Base-by-base conservation (phyloP, 768 basidiomycete species). In the Crepidotus variabilis region DNA sequence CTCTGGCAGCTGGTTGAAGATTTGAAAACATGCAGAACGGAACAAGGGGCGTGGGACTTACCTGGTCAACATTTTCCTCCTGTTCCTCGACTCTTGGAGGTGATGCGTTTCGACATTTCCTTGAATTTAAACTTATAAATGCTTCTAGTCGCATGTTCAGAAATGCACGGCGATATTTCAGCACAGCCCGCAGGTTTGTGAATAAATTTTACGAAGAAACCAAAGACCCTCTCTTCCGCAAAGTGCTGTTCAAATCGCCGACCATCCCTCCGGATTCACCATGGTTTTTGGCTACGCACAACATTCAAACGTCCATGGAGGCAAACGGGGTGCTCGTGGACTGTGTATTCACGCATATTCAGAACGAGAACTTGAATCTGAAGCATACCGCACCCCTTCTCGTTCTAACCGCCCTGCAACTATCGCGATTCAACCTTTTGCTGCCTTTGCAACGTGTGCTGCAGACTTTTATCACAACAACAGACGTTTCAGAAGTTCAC, bases 341-440 rank as follows among this genome's bases (percentile, higher is more conserved):
- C 51, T 66, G 87, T 21, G 71, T 78, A 2, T 67, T 76, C 57
- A 56, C 71, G 1, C 71, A 83, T 47, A 65, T 81, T 7, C 58
- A 70, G 10, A 21, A 53, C 39, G 39, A 3, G 47, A 72, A 0
- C 66, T 78, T 0, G 50, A 66, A 2, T n/a, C n/a, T n/a, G 57
- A 71, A 7, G 59, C 76, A 16, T 72, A 72, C 43, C 13, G 77
- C 76, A 1, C 72, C 78, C 4, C 60, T 83, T 0, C 70, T 84
- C 18, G 74, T 82, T 28, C 60, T 86, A 13, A 61, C 77, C 0
- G 72, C 78, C 2, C 71, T 78, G 51, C 70, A 80, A 28, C 78
- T 88, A 7, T 76, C 79, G 16, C 71, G 76, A 9, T 80, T 80
- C 60, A 75, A 75, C 21, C 72, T 87, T 22, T 58, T 81, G 13